phyloP scores from a whole-genome alignment of 2,329 filamentous ascomycete species.

The Neonectria neomacrospora region DNA sequence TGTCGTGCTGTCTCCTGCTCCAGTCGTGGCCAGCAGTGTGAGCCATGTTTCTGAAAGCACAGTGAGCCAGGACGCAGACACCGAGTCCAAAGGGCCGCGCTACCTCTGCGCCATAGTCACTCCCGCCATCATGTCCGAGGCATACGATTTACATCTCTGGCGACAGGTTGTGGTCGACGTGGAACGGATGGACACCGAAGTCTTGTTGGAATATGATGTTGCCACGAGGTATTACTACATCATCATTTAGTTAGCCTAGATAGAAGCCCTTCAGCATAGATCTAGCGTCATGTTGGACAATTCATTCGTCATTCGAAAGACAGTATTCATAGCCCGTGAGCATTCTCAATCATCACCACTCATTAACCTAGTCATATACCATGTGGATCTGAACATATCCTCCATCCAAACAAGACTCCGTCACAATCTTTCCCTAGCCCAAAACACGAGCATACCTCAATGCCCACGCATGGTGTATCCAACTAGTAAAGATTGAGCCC shows the following conservation, averaged over 20 bases:
- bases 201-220: conserved; percentile 56
- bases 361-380: neutral
- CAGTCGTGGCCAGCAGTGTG: conserved; percentile 25
- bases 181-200: conserved; percentile 53
- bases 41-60: conserved; percentile 35
- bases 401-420: neutral
- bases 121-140: conserved; percentile 48
- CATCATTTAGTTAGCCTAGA: neutral
- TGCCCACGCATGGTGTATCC: neutral
- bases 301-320: neutral
- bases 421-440: neutral
- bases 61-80: conserved; percentile 25
- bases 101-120: conserved; percentile 53
- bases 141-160: conserved; percentile 55
- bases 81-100: conserved; percentile 12
- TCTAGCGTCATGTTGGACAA: too few relatives aligned
- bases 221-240: conserved; percentile 56
- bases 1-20: conserved; percentile 47
- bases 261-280: neutral
- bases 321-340: conserved; percentile 18
- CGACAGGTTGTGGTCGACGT: conserved; percentile 49
- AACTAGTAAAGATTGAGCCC: neutral
- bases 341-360: neutral
- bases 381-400: neutral
- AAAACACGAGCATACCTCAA: neutral